Conservation (phyloP, 2,329 filamentous ascomycete genomes). For the Aspergillus phoenicis region DNA sequence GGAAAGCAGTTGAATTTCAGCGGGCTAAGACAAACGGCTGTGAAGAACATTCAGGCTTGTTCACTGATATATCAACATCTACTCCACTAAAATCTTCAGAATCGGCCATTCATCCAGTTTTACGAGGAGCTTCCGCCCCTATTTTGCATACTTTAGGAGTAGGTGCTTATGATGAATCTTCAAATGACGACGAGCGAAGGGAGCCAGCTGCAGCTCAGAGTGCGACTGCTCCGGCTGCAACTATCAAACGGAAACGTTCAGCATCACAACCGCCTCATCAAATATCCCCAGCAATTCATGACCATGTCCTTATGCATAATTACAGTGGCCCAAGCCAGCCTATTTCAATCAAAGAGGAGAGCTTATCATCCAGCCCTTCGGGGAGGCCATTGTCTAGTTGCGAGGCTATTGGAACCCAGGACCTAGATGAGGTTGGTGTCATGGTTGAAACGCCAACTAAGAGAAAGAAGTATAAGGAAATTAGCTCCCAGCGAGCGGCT, state of each 20-base stretch:
- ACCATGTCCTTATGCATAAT: conserved; percentile 9
- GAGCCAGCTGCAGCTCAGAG: neutral
- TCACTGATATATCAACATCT: neutral
- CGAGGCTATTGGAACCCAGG: conserved; percentile 58
- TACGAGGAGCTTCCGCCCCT: neutral
- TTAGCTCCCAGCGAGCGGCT: neutral
- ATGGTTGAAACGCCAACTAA: conserved; percentile 47
- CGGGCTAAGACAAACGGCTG: conserved; percentile 18
- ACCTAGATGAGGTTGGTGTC: conserved; percentile 57
- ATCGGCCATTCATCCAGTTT: neutral
- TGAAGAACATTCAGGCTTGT: neutral
- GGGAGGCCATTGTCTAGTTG: conserved; percentile 12
- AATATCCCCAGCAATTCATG: neutral
- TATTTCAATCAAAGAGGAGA: conserved; percentile 40
- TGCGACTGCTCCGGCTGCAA: neutral
- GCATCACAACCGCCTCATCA: neutral
- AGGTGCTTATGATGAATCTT: neutral
- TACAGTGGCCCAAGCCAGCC: conserved; percentile 15
- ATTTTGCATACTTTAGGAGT: neutral
- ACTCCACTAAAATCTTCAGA: neutral
- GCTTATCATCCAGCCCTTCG: conserved; percentile 37
- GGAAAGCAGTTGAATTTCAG: conserved; percentile 31
- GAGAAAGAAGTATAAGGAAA: conserved; percentile 15
- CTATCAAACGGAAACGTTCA: conserved; percentile 28
- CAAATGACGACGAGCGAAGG: neutral